Evolutionary conservation across 2,329 filamentous ascomycete species (phyloP).

Genomic region (Colletotrichum sp.): DNA sequence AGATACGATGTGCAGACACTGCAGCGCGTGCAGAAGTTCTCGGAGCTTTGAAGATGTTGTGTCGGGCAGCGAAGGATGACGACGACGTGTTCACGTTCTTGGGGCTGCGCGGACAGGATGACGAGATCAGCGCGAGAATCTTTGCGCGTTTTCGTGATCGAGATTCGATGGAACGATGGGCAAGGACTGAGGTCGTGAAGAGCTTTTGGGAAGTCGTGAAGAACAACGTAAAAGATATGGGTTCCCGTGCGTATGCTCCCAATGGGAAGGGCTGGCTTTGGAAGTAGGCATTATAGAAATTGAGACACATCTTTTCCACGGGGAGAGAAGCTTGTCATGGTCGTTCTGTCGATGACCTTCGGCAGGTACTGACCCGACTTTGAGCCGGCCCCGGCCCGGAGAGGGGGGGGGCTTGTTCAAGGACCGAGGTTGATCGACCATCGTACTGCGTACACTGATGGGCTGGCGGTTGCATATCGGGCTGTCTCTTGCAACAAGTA

Average conservation of each 20-base stretch:
- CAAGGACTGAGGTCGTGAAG: conserved; percentile 16
- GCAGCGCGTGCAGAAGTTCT: conserved; percentile 18
- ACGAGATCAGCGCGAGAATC: conserved; percentile 23
- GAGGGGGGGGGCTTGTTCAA: neutral
- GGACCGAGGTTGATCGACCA: neutral
- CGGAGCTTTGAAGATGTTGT: conserved; percentile 20
- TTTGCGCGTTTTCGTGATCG: conserved; percentile 26
- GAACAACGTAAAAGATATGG: conserved; percentile 22
- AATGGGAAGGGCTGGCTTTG: conserved; percentile 29
- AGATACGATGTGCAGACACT: conserved; percentile 21
- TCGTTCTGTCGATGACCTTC: neutral
- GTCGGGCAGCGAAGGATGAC: conserved; percentile 21
- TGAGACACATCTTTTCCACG: neutral
- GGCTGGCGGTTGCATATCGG: neutral
- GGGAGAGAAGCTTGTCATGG: neutral
- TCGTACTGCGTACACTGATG: neutral
- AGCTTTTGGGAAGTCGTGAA: conserved; percentile 26
- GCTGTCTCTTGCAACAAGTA: neutral
- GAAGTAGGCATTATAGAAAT: conserved; percentile 17
- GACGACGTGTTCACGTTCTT: conserved; percentile 25
- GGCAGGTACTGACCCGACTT: neutral
- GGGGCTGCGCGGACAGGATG: conserved; percentile 24
- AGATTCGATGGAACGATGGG: conserved; percentile 24
- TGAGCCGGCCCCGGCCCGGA: neutral
- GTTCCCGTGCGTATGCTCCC: conserved; percentile 21